Percentiles rank a stretch among this genome's conserved stretches.
Evolutionary conservation across 176 grass and related monocot species (phyloP).

Genomic region (Bolboschoenus planiculmis): DNA sequence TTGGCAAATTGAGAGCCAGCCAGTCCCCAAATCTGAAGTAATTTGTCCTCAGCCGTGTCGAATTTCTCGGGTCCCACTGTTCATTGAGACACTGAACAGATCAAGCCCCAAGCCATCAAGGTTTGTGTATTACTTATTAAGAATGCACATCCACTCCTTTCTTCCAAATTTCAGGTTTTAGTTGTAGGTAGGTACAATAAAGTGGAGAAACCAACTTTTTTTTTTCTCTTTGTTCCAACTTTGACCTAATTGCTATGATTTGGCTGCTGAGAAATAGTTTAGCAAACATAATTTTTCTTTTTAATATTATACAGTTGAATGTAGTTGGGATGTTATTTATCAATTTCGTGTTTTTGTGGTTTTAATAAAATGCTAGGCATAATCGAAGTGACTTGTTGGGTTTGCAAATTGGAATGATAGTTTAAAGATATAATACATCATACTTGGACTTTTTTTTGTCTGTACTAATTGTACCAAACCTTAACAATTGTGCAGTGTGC

Average conservation of each 20-base stretch:
- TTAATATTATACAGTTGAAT: background rate
- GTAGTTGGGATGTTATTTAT: background rate
- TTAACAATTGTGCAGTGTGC: constrained; percentile 25
- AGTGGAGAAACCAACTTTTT: background rate
- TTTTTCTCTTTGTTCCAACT: background rate
- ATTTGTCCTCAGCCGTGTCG: constrained; percentile 74
- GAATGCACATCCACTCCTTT: background rate
- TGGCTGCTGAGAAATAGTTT: background rate
- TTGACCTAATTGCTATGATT: background rate
- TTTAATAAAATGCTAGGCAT: background rate
- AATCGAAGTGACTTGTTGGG: background rate
- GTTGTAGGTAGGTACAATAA: background rate
- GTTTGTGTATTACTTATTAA: constrained; percentile 19
- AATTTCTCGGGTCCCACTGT: constrained; percentile 10
- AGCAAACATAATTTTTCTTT: background rate
- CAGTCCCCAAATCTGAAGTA: constrained; percentile 33
- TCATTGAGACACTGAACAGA: constrained; percentile 34
- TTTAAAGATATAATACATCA: background rate
- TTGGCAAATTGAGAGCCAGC: constrained; percentile 57
- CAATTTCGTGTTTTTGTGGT: background rate
- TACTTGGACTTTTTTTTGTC: background rate
- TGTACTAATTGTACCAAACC: background rate
- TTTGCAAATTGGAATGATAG: background rate
- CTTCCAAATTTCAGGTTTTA: background rate
- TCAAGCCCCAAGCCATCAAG: constrained; percentile 32